A percentile compares a stretch with the other conserved stretches of the same genome.
Conservation (phyloP, 495 filamentous ascomycete genomes). For the Daldinia concentrica region DNA sequence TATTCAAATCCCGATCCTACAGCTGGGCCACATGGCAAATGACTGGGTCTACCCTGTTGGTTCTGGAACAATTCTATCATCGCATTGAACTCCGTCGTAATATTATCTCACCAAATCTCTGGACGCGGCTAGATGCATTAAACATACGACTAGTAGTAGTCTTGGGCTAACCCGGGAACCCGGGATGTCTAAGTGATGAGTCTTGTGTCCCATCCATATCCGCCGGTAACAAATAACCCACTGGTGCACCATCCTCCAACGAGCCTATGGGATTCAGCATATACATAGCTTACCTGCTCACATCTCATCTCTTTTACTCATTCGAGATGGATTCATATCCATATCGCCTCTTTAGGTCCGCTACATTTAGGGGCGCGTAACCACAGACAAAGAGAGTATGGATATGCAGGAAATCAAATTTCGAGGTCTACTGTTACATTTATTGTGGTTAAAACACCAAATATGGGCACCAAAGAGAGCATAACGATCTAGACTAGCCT, state of each 20-base stretch:
- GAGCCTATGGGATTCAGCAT: too few species aligned
- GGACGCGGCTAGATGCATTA: constrained; percentile 38
- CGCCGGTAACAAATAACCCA: constrained; percentile 16
- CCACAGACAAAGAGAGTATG: neutral
- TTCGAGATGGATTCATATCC: neutral
- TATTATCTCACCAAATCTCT: constrained; percentile 39
- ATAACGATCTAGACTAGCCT: constrained; percentile 2
- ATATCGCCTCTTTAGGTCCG: neutral
- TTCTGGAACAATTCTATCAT: constrained; percentile 37
- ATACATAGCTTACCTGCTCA: neutral
- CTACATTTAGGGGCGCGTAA: neutral
- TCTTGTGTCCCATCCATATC: constrained; percentile 6
- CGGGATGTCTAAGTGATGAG: constrained; percentile 16
- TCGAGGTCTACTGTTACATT: neutral
- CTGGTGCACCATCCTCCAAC: neutral
- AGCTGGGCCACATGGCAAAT: constrained; percentile 40
- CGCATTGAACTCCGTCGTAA: constrained; percentile 31
- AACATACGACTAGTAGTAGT: constrained; percentile 1
- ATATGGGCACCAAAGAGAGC: neutral
- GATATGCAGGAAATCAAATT: neutral
- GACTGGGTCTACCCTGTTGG: constrained; percentile 35
- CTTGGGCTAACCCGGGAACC: constrained; percentile 23
- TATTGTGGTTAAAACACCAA: neutral
- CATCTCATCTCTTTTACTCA: neutral
- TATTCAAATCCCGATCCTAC: constrained; percentile 39